Conservation (phyloP, 306 rosid genomes). For the Canavalia gladiata region DNA sequence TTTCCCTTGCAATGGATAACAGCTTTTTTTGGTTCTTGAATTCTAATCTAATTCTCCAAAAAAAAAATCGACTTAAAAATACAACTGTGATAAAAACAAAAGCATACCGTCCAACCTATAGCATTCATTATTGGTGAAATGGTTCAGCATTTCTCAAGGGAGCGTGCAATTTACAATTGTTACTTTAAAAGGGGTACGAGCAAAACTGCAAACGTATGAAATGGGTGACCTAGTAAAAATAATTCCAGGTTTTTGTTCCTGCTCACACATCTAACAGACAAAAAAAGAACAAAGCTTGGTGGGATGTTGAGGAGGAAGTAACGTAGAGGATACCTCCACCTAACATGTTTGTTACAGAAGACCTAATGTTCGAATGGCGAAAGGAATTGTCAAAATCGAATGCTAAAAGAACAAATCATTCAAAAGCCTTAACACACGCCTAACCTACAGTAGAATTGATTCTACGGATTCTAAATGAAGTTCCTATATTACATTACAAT, state of each 20-base stretch:
- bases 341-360: constrained; percentile 33
- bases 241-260: constrained; percentile 13
- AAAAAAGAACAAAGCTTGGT: neutral
- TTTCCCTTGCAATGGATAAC: neutral
- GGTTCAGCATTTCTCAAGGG: neutral
- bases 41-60: neutral
- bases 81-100: neutral
- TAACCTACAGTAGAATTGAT: constrained; percentile 52
- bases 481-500: constrained; percentile 67
- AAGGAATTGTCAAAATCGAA: constrained; percentile 50
- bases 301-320: constrained; percentile 1
- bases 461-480: constrained; percentile 58
- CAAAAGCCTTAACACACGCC: constrained; percentile 50
- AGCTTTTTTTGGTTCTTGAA: neutral
- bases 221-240: neutral
- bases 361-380: constrained; percentile 42
- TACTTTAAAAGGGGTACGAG: neutral
- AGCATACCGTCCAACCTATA: neutral
- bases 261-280: neutral
- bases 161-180: neutral
- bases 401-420: constrained; percentile 60
- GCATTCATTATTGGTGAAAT: neutral
- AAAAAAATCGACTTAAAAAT: no score
- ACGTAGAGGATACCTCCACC: neutral
- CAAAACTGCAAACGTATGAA: neutral